Evolutionary conservation across 2,329 filamentous ascomycete species (phyloP), one percentile per base, ranked within the genome.

Genomic region (Epichloe brachyelytri): DNA sequence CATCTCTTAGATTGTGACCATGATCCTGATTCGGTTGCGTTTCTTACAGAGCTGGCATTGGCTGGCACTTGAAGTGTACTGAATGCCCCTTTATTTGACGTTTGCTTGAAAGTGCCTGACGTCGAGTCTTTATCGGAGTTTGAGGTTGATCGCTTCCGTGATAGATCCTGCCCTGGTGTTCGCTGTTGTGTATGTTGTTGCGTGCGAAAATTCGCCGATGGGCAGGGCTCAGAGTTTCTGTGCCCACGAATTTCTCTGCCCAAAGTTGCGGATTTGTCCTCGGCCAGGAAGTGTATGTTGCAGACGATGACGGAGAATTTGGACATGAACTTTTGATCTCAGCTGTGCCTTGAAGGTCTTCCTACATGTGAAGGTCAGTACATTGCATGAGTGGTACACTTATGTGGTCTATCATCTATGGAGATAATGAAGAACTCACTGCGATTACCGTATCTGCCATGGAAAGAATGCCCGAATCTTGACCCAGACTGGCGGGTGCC

Each of bases 1-100:
- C 69, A 71, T 49, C 62, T 62, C 55, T 63, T 68, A 46, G 68
- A 70, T 37, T 69, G 65, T 14, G 67, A 62, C 67, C 68, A 70
- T 19, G 60, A 59, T 33, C 60, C 65, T 26, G 58, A 41, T 7
- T 64, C 58, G 34, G 43, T 26, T 14, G 36, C 22, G 10, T 14
- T 51, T 46, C 43, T 47, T 22, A 22, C 15, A 41, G 36, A 30
- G 30, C 30, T 34, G 15, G 30, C 12, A 45, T 44, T 22, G 5
- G 43, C 36, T 26, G 53, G 34, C 17, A n/a, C 20, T 20, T 48
- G 30, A 19, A 48, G 14, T 22, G 34, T 20, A 44, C 39, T 30
- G 43, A 52, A 52, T 11, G 46, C 50, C 19, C 47, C 38, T 46
- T 36, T 51, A 8, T 49, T 17, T 4, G 38, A 39, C 17, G 36